phyloP scores from a whole-genome alignment of 805 yeast species.

The Barnettozyma californica region DNA sequence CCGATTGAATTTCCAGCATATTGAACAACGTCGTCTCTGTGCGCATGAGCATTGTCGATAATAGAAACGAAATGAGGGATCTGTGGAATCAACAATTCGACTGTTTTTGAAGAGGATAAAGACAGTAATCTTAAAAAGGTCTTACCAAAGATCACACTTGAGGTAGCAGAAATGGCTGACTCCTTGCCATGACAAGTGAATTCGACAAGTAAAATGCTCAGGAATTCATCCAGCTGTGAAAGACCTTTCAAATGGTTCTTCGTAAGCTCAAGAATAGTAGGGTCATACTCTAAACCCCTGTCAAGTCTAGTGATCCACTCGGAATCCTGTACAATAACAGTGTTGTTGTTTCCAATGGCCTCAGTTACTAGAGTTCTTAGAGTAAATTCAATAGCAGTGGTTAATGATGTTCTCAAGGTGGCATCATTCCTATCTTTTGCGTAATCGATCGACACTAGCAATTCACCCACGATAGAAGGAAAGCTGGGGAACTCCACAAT shows the following conservation, averaged over 20 bases:
- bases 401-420: conserved; percentile 29
- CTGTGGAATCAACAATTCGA: conserved; percentile 9
- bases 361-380: conserved; percentile 62
- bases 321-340: conserved; percentile 62
- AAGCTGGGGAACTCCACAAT: conserved; percentile 52
- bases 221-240: conserved; percentile 31
- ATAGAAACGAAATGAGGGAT: conserved; percentile 24
- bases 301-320: conserved; percentile 70
- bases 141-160: conserved; percentile 32
- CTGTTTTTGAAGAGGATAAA: conserved; percentile 16
- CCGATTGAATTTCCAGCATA: conserved; percentile 44
- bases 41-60: conserved; percentile 15
- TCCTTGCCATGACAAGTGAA: conserved; percentile 14
- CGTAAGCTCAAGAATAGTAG: conserved; percentile 35
- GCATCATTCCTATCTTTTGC: conserved; percentile 22
- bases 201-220: conserved; percentile 14
- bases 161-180: conserved; percentile 15
- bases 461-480: conserved; percentile 29
- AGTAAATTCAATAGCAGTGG: conserved; percentile 45
- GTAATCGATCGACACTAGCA: conserved; percentile 27
- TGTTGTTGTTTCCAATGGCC: conserved; percentile 43
- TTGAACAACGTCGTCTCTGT: conserved; percentile 23
- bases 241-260: conserved; percentile 21
- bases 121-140: conserved; percentile 25
- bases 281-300: conserved; percentile 62